Evolutionary conservation across 2,329 filamentous ascomycete genomes (phyloP), one percentile per base, ranked within the genome.

Genomic region (Chaetomiaceae sp.): DNA sequence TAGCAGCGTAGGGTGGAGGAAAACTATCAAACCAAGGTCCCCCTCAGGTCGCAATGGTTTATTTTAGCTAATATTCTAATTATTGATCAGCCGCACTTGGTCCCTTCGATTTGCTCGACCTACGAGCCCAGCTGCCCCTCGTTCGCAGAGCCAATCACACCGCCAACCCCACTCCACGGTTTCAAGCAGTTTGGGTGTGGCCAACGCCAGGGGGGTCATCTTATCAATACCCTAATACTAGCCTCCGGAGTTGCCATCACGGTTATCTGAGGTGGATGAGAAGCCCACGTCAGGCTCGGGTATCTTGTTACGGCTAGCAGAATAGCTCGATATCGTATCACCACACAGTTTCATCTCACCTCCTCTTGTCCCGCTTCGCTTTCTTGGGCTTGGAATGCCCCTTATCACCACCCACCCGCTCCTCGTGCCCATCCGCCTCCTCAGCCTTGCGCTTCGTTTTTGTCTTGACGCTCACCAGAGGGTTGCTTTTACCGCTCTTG

Each of bases 391-490:
- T 79, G 64, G 80, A 77, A 51, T 71, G 66, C 57, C 71, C 74
- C 64, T 76, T 77, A 51, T 75, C 75, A 2, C 74, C 82, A 51
- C 82, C 73, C 45, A 72, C 78, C 9, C n/a, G n/a, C 64, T 84
- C 75, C 48, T 84, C 82, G 61, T 84, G 85, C 14, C 85, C 77
- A 63, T 86, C 83, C 20, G 73, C 74, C 4, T 81, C 82, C 8
- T 72, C 75, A 0, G 82, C 87, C 73, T 95, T 95, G 62, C 89
- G 78, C 77, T 94, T 92, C 58, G 71, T 63, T 71, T 90, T 89
- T n/a, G 84, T 82, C 76, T 91, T 94, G 51, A 97, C 82, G 66
- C 87, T 91, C 25, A 96, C 89, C 0, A 84, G 86, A 14, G 77
- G 76, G 63, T 77, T 81, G 43, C 75, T 73, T 46, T 79, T 76